Percentiles rank a stretch among this genome's conserved stretches.
These are phyloP conservation scores for Haplographium delicatum DNA, from an alignment of 495 filamentous ascomycete species.

Conservation along the genomic window DNA sequence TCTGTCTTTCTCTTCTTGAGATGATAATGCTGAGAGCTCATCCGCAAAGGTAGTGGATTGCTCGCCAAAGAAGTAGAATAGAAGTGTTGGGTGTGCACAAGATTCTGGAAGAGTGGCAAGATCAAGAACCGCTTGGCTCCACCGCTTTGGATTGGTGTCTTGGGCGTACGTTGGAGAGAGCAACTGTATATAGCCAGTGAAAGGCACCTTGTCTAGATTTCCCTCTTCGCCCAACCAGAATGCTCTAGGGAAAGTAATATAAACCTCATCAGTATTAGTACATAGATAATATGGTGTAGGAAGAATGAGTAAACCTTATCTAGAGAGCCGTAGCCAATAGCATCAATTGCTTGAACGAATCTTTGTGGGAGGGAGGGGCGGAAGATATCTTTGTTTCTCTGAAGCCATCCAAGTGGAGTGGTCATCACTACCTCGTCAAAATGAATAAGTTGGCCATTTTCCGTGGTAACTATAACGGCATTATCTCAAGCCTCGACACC, in stretches of 20 bases:
- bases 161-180: conserved; percentile 58
- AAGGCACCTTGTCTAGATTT: conserved; percentile 20
- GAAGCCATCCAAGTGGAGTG: conserved; percentile 82
- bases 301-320: conserved; percentile 58
- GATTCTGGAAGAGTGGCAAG: conserved; percentile 58
- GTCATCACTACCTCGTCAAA: conserved; percentile 90
- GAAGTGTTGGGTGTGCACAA: conserved; percentile 73
- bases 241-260: conserved; percentile 75
- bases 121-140: conserved; percentile 78
- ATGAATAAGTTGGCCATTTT: conserved; percentile 41
- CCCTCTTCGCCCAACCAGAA: conserved; percentile 40
- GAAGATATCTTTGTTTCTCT: conserved; percentile 67
- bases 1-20: conserved; percentile 33
- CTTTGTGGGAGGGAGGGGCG: conserved; percentile 60
- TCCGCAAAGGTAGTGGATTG: conserved; percentile 43
- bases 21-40: conserved; percentile 25
- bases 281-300: neutral
- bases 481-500: conserved; percentile 38
- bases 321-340: conserved; percentile 78
- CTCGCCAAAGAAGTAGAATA: conserved; percentile 85
- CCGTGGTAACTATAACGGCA: conserved; percentile 49
- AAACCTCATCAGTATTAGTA: conserved; percentile 45
- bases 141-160: conserved; percentile 55
- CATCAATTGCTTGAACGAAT: conserved; percentile 64
- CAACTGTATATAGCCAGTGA: conserved; percentile 61